A percentile compares a stretch with the other conserved stretches of the same genome.
phyloP scores from a whole-genome alignment of 208 protist genomes.

The Leishmania martiniquensis region DNA sequence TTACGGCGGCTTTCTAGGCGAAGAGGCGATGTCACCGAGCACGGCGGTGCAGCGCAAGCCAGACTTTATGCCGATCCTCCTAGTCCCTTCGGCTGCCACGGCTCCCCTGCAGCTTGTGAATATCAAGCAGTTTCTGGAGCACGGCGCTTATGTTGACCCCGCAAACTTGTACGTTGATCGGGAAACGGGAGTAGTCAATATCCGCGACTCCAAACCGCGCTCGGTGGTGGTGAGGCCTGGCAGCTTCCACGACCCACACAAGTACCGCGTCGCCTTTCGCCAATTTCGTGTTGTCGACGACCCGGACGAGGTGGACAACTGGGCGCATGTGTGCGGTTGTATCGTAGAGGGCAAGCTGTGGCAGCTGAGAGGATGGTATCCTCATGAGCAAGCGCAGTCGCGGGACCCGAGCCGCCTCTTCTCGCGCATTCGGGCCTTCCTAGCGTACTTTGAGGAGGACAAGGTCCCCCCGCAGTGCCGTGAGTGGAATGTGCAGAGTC shows the following conservation, averaged over 20 bases:
- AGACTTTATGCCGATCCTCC: slow-evolving; percentile 87
- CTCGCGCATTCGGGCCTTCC: slow-evolving; percentile 68
- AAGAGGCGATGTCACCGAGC: slow-evolving; percentile 45
- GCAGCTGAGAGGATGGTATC: slow-evolving; percentile 82
- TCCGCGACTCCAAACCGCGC: slow-evolving; percentile 74
- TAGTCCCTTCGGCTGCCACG: slow-evolving; percentile 71
- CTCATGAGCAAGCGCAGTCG: slow-evolving; percentile 26
- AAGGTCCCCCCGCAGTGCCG: slow-evolving; percentile 69
- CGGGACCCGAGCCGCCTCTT: slow-evolving; percentile 74
- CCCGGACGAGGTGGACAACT: slow-evolving; percentile 67
- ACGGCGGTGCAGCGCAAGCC: slow-evolving; percentile 49
- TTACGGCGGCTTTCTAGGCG: slow-evolving; percentile 27
- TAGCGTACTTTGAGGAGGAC: slow-evolving; percentile 91
- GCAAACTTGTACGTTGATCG: slow-evolving; percentile 68
- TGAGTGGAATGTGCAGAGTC: slow-evolving; percentile 81
- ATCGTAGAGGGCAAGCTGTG: slow-evolving; percentile 80
- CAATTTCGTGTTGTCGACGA: slow-evolving; percentile 86
- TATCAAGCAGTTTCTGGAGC: slow-evolving; percentile 79
- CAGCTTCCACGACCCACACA: slow-evolving; percentile 71
- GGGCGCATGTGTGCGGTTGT: slow-evolving; percentile 87
- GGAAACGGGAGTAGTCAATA: slow-evolving; percentile 68
- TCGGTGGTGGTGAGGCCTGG: slow-evolving; percentile 71
- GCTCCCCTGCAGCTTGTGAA: slow-evolving; percentile 86
- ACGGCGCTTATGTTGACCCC: slow-evolving; percentile 81
- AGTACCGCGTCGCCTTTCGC: slow-evolving; percentile 68